Percentiles rank a stretch among this genome's conserved stretches.
Evolutionary conservation across 352 stramenopile genomes (phyloP).

Genomic region (Phytophthora palmivora): DNA sequence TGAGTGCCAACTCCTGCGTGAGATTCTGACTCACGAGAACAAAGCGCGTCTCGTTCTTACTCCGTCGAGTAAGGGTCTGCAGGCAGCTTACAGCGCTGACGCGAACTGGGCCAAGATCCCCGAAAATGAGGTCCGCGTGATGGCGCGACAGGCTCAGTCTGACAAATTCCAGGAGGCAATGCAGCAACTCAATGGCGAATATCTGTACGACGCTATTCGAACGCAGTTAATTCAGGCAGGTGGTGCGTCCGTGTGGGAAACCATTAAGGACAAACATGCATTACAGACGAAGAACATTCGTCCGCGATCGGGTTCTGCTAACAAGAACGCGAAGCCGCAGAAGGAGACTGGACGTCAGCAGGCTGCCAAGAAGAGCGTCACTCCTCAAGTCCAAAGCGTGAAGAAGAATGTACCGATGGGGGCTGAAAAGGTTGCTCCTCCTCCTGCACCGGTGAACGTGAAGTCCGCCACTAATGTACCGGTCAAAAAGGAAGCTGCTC

Average conservation of each 20-base stretch:
- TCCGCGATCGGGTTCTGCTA: background rate
- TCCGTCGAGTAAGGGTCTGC: slow-evolving; percentile 7
- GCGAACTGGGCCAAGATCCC: slow-evolving; percentile 10
- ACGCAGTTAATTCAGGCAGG: slow-evolving; percentile 19
- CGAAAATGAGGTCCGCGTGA: slow-evolving; percentile 9
- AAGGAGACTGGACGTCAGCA: no score
- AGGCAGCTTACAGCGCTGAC: background rate
- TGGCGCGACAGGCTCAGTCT: slow-evolving; percentile 26
- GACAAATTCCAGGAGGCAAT: slow-evolving; percentile 33
- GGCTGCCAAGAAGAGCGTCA: slow-evolving; percentile 10
- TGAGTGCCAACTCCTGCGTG: slow-evolving; percentile 12
- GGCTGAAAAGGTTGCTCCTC: slow-evolving; percentile 12
- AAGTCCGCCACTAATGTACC: slow-evolving; percentile 6
- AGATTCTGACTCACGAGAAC: slow-evolving; percentile 16
- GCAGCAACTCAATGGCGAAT: slow-evolving; percentile 17
- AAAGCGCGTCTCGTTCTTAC: slow-evolving; percentile 8
- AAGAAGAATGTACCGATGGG: slow-evolving; percentile 23
- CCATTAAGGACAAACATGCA: slow-evolving; percentile 17
- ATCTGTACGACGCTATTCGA: slow-evolving; percentile 29
- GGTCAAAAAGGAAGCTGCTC: background rate
- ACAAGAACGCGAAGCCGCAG: slow-evolving; percentile 2
- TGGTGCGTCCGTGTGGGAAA: slow-evolving; percentile 18
- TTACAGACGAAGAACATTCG: slow-evolving; percentile 24
- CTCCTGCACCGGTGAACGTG: slow-evolving; percentile 9
- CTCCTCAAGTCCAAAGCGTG: background rate